Conservation (phyloP, 1,139 yeast species). For the Yamadazyma friedrichii region DNA sequence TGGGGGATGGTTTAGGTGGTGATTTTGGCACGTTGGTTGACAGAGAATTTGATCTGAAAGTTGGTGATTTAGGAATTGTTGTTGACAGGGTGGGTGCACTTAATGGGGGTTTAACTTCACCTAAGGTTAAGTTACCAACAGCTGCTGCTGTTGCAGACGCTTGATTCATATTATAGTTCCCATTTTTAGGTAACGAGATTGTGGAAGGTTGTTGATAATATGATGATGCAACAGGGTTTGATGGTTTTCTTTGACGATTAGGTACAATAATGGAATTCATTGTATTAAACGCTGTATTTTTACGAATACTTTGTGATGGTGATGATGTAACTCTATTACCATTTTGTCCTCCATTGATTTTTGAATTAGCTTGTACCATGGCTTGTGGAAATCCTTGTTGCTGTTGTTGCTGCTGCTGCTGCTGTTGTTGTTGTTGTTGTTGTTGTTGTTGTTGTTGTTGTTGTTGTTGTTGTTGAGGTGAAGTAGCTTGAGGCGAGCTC, state of each 20-base stretch:
- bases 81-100: no score
- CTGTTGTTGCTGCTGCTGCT: neutral
- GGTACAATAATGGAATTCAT: constrained; percentile 1
- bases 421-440: neutral
- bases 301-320: constrained; percentile 3
- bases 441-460: constrained; percentile 1
- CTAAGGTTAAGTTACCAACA: constrained; percentile 10
- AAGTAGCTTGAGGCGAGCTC: constrained; percentile 2
- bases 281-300: constrained; percentile 3
- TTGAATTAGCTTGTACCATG: neutral
- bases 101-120: constrained; percentile 4
- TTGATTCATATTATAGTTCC: constrained; percentile 5
- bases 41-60: neutral
- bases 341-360: neutral
- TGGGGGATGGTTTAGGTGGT: neutral
- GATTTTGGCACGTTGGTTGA: neutral
- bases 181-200: neutral
- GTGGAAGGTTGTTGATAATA: constrained; percentile 9
- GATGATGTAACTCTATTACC: constrained; percentile 4
- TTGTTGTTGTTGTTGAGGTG: constrained; percentile 1
- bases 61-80: neutral
- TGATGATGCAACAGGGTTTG: constrained; percentile 5
- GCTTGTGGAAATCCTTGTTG: neutral
- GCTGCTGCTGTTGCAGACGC: constrained; percentile 14
- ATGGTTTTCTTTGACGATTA: constrained; percentile 7